A percentile compares a stretch with the other conserved stretches of the same genome.
phyloP scores from a whole-genome alignment of 495 filamentous ascomycete genomes.

The Penicillium arizonense region DNA sequence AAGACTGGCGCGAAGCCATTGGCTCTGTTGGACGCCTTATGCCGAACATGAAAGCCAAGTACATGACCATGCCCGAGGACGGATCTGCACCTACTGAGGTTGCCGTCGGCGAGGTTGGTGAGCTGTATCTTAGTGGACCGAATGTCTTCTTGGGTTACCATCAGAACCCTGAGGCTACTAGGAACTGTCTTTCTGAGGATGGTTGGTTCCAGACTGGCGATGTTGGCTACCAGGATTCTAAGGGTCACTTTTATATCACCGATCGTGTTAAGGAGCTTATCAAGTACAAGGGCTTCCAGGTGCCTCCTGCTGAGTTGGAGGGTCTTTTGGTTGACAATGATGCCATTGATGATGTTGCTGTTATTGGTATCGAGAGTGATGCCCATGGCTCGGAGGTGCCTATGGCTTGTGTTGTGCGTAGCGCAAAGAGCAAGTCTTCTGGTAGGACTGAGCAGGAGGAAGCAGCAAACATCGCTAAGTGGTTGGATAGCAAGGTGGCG shows the following conservation, averaged over 20 bases:
- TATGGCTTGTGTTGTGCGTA: constrained; percentile 72
- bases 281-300: constrained; percentile 88
- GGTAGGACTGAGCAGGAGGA: constrained; percentile 51
- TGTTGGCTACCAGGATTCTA: constrained; percentile 57
- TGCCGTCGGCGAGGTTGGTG: constrained; percentile 57
- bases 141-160: constrained; percentile 75
- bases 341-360: constrained; percentile 78
- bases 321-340: constrained; percentile 69
- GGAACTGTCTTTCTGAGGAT: constrained; percentile 56
- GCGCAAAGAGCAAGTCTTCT: constrained; percentile 48
- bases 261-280: constrained; percentile 91
- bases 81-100: constrained; percentile 57
- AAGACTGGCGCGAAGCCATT: constrained; percentile 72
- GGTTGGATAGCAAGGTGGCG: constrained; percentile 62
- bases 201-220: constrained; percentile 68
- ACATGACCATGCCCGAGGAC: constrained; percentile 58
- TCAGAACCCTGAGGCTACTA: constrained; percentile 67
- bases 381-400: constrained; percentile 77
- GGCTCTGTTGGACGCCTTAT: constrained; percentile 80
- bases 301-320: constrained; percentile 85
- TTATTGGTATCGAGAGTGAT: constrained; percentile 74
- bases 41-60: constrained; percentile 81
- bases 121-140: constrained; percentile 63
- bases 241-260: constrained; percentile 69
- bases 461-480: constrained; percentile 60